Evolutionary conservation across 495 filamentous ascomycete species (phyloP).

Genomic region (Massariosphaeria phaeospora): DNA sequence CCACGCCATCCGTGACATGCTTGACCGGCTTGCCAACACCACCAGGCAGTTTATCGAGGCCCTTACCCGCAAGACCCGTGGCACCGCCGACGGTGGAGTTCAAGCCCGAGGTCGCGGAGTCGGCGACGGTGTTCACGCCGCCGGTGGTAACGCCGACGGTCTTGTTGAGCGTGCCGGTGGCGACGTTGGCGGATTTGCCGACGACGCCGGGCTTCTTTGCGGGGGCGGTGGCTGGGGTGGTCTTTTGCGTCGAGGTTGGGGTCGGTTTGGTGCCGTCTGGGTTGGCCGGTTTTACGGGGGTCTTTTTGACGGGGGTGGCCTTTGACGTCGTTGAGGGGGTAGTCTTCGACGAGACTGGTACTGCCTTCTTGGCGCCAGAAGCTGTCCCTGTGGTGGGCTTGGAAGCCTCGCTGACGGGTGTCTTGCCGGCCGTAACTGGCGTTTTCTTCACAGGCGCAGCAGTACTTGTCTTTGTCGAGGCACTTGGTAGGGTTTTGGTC

Average conservation of each 20-base stretch:
- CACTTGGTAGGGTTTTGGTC: background rate
- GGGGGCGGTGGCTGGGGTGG: conserved; percentile 3
- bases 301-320: conserved; percentile 4
- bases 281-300: conserved; percentile 12
- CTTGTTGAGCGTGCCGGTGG: conserved; percentile 27
- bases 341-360: background rate
- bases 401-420: background rate
- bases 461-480: background rate
- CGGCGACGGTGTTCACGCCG: conserved; percentile 19
- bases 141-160: conserved; percentile 20
- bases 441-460: conserved; percentile 1
- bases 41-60: conserved; percentile 23
- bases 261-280: conserved; percentile 23
- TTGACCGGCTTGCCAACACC: conserved; percentile 32
- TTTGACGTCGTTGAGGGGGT: background rate
- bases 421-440: conserved; percentile 2
- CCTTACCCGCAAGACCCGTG: conserved; percentile 21
- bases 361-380: background rate
- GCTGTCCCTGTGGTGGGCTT: background rate
- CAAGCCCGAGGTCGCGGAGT: conserved; percentile 15
- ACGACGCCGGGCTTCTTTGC: conserved; percentile 16
- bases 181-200: conserved; percentile 10
- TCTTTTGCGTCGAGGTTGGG: conserved; percentile 2
- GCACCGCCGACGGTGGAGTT: conserved; percentile 22
- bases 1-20: conserved; percentile 29